Evolutionary conservation across 148 eudicot genomes (phyloP), one percentile per base, ranked within the genome.

Genomic region (Polygonum aviculare): DNA sequence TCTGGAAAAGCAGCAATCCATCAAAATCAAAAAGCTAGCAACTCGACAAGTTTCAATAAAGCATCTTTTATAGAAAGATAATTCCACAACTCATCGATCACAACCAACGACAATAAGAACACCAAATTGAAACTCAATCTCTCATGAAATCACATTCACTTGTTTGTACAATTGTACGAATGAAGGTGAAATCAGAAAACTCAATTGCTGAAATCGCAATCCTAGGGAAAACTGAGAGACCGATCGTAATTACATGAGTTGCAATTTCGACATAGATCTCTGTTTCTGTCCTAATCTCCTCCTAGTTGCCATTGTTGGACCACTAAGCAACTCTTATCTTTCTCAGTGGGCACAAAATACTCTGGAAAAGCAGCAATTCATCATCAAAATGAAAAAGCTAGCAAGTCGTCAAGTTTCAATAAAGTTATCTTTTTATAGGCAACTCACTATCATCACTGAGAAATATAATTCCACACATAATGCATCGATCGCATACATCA

Each of bases 341-440:
- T 36, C 72, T 35, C 65, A 57, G 65, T 60, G 72, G n/a, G n/a
- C 72, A 67, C 72, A 31, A 36, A 67, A 67, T 67, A 12, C 72
- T 1, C 41, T 67, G 72, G 44, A 67, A 67, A 67, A 26, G 31
- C 31, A 26, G 72, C 72, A 67, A 36, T 33, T 31, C 33, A 67
- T 14, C 72, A 44, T 26, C 31, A 67, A 67, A 67, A 14, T 67
- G 71, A n/a, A 35, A 67, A 67, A 67, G 72, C 44, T 36, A 67
- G 21, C 72, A 67, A 67, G 72, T 35, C 6, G 72, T 36, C 44
- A 67, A 67, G 38, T 33, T 60, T 67, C 72, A 36, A 15, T 67
- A 67, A 67, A 67, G 72, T 67, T 67, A 33, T 67, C 72, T 33
- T 14, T 67, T 67, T 67, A 15, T 35, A 14, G 21, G 44, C 72